phyloP scores from a whole-genome alignment of 192 early-diverging fungal genomes.

The Backusella mclennaniae region DNA sequence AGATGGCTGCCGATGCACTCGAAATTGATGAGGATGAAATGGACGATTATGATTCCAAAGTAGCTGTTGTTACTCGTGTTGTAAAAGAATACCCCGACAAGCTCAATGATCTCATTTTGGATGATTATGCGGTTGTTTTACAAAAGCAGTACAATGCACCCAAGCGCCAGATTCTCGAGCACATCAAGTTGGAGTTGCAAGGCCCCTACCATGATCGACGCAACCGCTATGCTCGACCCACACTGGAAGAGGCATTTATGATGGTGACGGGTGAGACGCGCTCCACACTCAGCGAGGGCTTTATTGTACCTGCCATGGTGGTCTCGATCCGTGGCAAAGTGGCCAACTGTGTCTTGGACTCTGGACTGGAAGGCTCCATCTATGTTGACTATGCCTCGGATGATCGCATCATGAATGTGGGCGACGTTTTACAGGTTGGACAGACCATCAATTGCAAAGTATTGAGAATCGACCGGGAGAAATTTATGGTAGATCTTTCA shows the following conservation, averaged over 20 bases:
- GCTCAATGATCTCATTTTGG: slow-evolving; percentile 84
- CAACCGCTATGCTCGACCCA: slow-evolving; percentile 54
- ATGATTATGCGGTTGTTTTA: slow-evolving; percentile 88
- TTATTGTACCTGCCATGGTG: slow-evolving; percentile 68
- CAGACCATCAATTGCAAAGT: slow-evolving; percentile 76
- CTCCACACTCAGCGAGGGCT: slow-evolving; percentile 62
- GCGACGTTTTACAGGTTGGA: slow-evolving; percentile 63
- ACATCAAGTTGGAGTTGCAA: slow-evolving; percentile 88
- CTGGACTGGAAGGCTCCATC: slow-evolving; percentile 86
- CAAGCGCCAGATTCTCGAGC: slow-evolving; percentile 79
- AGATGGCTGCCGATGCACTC: slow-evolving; percentile 95
- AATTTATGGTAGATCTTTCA: slow-evolving; percentile 74
- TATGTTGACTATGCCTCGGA: slow-evolving; percentile 59
- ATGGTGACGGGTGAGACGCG: slow-evolving; percentile 87
- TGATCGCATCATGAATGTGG: slow-evolving; percentile 52
- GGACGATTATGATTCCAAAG: slow-evolving; percentile 66
- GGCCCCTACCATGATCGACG: slow-evolving; percentile 76
- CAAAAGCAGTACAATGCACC: slow-evolving; percentile 69
- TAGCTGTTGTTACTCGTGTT: slow-evolving; percentile 78
- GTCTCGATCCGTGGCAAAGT: slow-evolving; percentile 71
- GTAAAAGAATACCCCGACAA: slow-evolving; percentile 74
- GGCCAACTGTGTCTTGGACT: slow-evolving; percentile 72
- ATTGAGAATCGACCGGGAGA: slow-evolving; percentile 75
- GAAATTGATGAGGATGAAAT: slow-evolving; percentile 82
- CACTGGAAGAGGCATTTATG: slow-evolving; percentile 61